Base-by-base conservation (phyloP, 257 asterid genomes). In the Petunia secreta region DNA sequence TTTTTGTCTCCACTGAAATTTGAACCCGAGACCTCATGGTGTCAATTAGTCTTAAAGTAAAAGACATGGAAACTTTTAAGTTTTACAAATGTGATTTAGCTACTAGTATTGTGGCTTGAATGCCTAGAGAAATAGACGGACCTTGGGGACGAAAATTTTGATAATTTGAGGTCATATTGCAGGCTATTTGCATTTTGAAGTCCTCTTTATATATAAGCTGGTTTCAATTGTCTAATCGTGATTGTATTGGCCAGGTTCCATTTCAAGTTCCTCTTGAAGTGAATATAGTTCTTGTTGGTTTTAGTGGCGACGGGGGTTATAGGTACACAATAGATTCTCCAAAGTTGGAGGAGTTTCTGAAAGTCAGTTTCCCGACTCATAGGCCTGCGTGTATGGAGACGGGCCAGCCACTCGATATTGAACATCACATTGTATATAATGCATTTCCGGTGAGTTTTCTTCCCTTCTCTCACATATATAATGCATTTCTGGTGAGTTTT, bases 251-350 rank as follows among this genome's bases (percentile, higher is more conserved):
- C 84, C 90, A 96, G 99, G 99, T 96, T 84, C 99, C 99, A 13
- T 96, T 96, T 85, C 97, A 92, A 91, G 99, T 96, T 55, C 99
- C 99, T 66, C 97, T 96, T 82, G 99, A 96, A 88, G 99, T 96
- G 54, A 96, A 96, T 81, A 87, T 96, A 64, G 97, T 96, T 79
- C 97, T 96, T 60, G 84, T 96, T 81, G 99, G 99, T 83, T 96
- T 96, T 86, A 91, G 85, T 76, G 92, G 91, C 37, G 98, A 96
- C 38, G 99, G 99, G 63, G 99, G 98, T 66, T 94, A 96, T 80
- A 91, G 99, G 86, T 96, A 89, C 59, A 65, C 85, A 34, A 64
- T 94, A 75, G 97, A 96, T 81, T 90, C 98, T 76, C 97, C 86
- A 7, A 96, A 91, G 86, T 79, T 96, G 87, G 98, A 93, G 89